Percentiles rank a stretch among this genome's conserved stretches.
These are phyloP conservation scores for Colletotrichum truncatum DNA, from an alignment of 2,329 filamentous ascomycete genomes.

Conservation along the genomic window DNA sequence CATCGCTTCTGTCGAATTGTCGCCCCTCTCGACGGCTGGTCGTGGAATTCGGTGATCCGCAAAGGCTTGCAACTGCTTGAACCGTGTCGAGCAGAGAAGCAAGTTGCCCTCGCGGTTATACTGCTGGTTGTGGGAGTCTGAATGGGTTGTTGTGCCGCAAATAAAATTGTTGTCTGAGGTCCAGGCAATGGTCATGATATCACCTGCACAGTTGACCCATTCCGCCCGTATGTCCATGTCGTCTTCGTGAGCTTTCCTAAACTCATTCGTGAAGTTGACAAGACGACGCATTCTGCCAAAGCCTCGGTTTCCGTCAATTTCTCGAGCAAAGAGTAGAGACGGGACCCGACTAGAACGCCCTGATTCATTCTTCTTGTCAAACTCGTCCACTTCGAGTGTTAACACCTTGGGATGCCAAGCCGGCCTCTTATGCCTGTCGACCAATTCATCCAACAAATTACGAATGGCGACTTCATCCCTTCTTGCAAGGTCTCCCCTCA, in stretches of 20 bases:
- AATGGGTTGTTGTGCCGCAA: slow-evolving; percentile 71
- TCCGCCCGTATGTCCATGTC: slow-evolving; percentile 58
- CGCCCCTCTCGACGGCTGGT: slow-evolving; percentile 59
- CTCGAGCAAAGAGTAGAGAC: slow-evolving; percentile 57
- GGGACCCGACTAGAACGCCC: slow-evolving; percentile 44
- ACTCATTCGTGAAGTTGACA: slow-evolving; percentile 55
- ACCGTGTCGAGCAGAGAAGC: slow-evolving; percentile 58
- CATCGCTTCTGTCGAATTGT: slow-evolving; percentile 67
- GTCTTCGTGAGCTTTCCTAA: slow-evolving; percentile 60
- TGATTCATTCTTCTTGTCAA: slow-evolving; percentile 37
- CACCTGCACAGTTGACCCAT: slow-evolving; percentile 70
- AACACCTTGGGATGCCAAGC: slow-evolving; percentile 36
- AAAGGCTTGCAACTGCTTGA: slow-evolving; percentile 58
- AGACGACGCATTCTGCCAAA: slow-evolving; percentile 51
- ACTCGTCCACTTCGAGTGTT: slow-evolving; percentile 41
- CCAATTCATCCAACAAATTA: slow-evolving; percentile 49
- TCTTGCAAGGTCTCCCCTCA: slow-evolving; percentile 31
- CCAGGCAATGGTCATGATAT: slow-evolving; percentile 68
- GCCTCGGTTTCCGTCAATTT: slow-evolving; percentile 55
- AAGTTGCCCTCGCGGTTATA: slow-evolving; percentile 74
- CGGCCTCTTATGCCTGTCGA: slow-evolving; percentile 42
- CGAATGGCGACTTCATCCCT: slow-evolving; percentile 43
- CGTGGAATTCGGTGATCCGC: slow-evolving; percentile 66
- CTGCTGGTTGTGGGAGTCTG: slow-evolving; percentile 70
- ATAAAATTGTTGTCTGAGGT: slow-evolving; percentile 61